Percentiles rank a stretch among this genome's conserved stretches.
phyloP scores from a whole-genome alignment of 2,329 filamentous ascomycete genomes.

The Fusarium devonianum region DNA sequence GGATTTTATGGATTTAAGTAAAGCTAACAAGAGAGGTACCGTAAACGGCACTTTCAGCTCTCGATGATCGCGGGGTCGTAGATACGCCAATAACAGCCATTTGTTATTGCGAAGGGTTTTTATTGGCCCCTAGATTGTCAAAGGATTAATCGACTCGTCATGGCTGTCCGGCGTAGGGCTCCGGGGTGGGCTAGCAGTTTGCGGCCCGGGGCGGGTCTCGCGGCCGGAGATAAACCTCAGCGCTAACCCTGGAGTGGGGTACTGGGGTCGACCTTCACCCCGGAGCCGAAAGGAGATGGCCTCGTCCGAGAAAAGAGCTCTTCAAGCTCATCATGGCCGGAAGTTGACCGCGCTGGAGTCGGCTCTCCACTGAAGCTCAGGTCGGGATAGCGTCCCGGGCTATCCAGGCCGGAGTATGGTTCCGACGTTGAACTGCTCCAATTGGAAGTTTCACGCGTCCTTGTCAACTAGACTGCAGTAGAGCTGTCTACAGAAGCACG shows the following conservation, averaged over 20 bases:
- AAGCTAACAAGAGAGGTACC: too few relatives aligned
- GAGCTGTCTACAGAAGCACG: too few relatives aligned
- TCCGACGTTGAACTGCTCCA: constrained; percentile 10
- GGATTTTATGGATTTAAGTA: too few relatives aligned
- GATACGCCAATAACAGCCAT: too few relatives aligned
- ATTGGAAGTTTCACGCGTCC: neutral
- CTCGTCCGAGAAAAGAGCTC: neutral
- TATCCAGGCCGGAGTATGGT: constrained; percentile 10
- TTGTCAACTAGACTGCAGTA: neutral
- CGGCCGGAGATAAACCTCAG: constrained; percentile 16
- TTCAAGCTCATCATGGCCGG: neutral
- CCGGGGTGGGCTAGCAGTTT: too few relatives aligned
- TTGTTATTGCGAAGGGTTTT: too few relatives aligned
- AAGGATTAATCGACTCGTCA: too few relatives aligned
- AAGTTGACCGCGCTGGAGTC: constrained; percentile 10
- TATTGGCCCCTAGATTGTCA: neutral
- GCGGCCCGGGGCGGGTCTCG: constrained; percentile 16
- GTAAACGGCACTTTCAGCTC: too few relatives aligned
- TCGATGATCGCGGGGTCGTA: too few relatives aligned
- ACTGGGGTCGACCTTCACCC: neutral
- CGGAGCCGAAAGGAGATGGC: constrained; percentile 1
- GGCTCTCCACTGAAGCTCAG: neutral
- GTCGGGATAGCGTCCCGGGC: constrained; percentile 20
- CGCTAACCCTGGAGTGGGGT: constrained; percentile 1
- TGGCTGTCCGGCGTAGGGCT: neutral